Evolutionary conservation across 225 moss, liverwort and hornwort species (phyloP).

Genomic region (Sphagnum contortum): DNA sequence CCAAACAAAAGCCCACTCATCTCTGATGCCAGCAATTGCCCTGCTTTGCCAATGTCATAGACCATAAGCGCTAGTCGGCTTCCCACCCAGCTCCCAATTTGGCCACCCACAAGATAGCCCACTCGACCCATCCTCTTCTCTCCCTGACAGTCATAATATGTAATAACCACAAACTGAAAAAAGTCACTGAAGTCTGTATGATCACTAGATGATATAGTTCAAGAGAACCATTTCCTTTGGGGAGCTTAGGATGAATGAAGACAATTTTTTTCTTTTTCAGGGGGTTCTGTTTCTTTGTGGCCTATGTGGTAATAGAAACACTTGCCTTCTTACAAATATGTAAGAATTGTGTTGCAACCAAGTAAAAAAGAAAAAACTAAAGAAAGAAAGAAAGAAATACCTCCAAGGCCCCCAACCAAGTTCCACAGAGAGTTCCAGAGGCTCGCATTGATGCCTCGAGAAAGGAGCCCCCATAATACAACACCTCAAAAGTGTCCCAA

Average conservation of each 20-base stretch:
- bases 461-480: constrained; percentile 74
- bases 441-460: constrained; percentile 59
- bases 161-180: too few relatives aligned
- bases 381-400: constrained; percentile 10
- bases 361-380: too few relatives aligned
- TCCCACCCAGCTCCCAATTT: constrained; percentile 79
- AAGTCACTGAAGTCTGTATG: too few relatives aligned
- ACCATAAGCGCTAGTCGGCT: constrained; percentile 74
- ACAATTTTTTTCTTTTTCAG: too few relatives aligned
- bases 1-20: constrained; percentile 45
- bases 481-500: constrained; percentile 84
- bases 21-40: constrained; percentile 41
- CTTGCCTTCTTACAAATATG: too few relatives aligned
- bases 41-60: constrained; percentile 71
- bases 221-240: too few relatives aligned
- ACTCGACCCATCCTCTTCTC: constrained; percentile 38
- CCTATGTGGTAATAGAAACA: too few relatives aligned
- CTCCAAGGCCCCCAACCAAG: constrained; percentile 59
- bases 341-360: too few relatives aligned
- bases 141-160: constrained; percentile 14
- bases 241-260: too few relatives aligned
- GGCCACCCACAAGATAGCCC: constrained; percentile 69
- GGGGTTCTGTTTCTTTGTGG: too few relatives aligned
- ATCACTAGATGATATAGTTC: too few relatives aligned
- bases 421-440: constrained; percentile 57